These are phyloP conservation scores for Apiospora aurea DNA, from an alignment of 2,329 filamentous ascomycete species.

Conservation along the genomic window DNA sequence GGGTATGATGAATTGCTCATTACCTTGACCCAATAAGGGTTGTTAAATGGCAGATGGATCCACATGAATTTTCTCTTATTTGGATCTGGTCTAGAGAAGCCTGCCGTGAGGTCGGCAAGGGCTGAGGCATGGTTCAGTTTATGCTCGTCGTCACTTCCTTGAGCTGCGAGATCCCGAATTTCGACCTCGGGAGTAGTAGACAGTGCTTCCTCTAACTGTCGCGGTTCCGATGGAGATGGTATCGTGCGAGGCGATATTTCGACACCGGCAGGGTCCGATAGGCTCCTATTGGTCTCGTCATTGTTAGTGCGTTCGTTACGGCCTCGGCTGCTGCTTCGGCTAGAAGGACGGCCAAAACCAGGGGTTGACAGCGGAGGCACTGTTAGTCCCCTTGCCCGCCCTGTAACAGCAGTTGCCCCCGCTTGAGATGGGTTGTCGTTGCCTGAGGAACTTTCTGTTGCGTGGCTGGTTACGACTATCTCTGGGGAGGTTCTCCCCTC, in stretches of 20 bases:
- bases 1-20: constrained; percentile 33
- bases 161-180: not conserved
- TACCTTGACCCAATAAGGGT: constrained; percentile 65
- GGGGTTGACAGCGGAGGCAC: constrained; percentile 42
- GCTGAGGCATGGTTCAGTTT: constrained; percentile 30
- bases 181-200: not conserved
- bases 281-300: constrained; percentile 32
- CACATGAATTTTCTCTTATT: constrained; percentile 59
- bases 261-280: constrained; percentile 42
- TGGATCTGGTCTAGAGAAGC: constrained; percentile 49
- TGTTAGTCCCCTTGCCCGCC: constrained; percentile 42
- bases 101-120: constrained; percentile 44
- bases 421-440: constrained; percentile 35
- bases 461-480: constrained; percentile 46
- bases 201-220: not conserved
- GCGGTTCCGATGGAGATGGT: not conserved
- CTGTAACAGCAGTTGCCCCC: constrained; percentile 27
- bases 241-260: constrained; percentile 35
- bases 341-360: constrained; percentile 39
- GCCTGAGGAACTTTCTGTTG: constrained; percentile 38
- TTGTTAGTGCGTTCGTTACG: not conserved
- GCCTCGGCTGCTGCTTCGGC: constrained; percentile 38
- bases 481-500: constrained; percentile 39
- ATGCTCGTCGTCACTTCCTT: not conserved
- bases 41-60: constrained; percentile 65